phyloP scores from a whole-genome alignment of 169 alveolate species.

The Cyclospora cayetanensis region DNA sequence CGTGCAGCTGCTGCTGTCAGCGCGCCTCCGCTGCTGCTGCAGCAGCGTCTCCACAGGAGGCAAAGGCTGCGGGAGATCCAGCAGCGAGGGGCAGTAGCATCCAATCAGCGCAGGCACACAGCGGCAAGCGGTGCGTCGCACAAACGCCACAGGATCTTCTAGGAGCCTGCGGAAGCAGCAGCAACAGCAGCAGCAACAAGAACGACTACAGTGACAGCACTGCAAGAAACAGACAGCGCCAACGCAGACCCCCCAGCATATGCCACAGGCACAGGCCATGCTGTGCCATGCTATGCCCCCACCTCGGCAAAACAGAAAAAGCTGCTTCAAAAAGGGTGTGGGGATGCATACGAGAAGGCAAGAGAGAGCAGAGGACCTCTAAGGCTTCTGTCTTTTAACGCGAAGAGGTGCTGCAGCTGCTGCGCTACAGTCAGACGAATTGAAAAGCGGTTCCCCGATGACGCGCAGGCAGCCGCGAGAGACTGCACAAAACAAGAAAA shows the following conservation, averaged over 20 bases:
- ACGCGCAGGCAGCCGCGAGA: background rate
- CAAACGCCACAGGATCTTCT: conserved; percentile 20
- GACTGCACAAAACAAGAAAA: background rate
- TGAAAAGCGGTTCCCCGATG: background rate
- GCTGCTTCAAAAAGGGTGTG: no score
- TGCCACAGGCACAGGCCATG: no score
- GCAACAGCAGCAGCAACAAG: no score
- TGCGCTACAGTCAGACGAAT: background rate
- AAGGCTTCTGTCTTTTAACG: background rate
- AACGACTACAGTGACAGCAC: no score
- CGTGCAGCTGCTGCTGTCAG: no score
- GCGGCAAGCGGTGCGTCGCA: conserved; percentile 44
- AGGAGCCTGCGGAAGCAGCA: background rate
- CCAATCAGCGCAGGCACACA: background rate
- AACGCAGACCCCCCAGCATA: no score
- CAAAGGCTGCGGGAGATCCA: no score
- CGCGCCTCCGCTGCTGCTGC: no score
- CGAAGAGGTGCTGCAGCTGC: background rate
- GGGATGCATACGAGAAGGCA: background rate
- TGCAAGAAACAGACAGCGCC: no score
- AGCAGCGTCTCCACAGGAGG: no score
- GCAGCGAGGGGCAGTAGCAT: background rate
- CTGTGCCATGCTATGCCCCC: no score
- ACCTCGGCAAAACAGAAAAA: no score
- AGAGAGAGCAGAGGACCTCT: background rate